Base-by-base conservation (phyloP, 2,329 filamentous ascomycete genomes). In the Microdochium nivale region DNA sequence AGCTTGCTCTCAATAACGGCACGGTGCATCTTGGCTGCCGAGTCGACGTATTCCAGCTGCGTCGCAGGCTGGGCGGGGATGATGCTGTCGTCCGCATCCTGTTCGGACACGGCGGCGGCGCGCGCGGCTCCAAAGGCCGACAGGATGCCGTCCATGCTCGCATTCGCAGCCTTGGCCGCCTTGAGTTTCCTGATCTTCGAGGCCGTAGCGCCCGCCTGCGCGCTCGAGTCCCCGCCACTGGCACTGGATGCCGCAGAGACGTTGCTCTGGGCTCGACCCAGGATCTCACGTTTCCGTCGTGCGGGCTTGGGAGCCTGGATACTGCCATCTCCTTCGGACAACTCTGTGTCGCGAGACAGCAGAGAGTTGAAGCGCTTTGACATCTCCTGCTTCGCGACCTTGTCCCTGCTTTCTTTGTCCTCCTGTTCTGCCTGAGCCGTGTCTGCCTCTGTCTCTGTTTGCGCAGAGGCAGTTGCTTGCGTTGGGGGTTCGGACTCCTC, bases 261-360 rank as follows among this genome's bases (percentile, higher is more conserved):
- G 59, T 82, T 83, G 65, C 79, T 82, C 25, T 78, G 65, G 2
- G 78, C 81, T 11, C 81, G 76, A 4, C 81, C 81, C 2, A 84
- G 67, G 52, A 84, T 76, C 51, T 75, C 70, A 11, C 78, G 75
- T 49, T 72, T 67, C 16, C 67, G 64, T 57, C 51, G 66, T 58
- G 19, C 16, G 13, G 37, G 51, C 21, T 49, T 49, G 25, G 49
- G 40, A 49, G 27, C 49, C 44, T 16, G 52, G 49, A 46, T 23
- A 13, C 40, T 44, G 50, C 49, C 40, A 33, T 52, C 44, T 25
- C 53, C 52, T 27, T 56, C 58, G 33, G 54, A 55, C 23, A 25
- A 24, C 4, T 27, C 40, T 2, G 35, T 55, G 14, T 54, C 52
- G 25, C 30, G 49, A 14, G 52, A 51, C 53, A 60, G 54, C 37